Evolutionary conservation across 495 filamentous ascomycete genomes (phyloP), one percentile per base, ranked within the genome.

Genomic region (Aspergillus bridgeri): DNA sequence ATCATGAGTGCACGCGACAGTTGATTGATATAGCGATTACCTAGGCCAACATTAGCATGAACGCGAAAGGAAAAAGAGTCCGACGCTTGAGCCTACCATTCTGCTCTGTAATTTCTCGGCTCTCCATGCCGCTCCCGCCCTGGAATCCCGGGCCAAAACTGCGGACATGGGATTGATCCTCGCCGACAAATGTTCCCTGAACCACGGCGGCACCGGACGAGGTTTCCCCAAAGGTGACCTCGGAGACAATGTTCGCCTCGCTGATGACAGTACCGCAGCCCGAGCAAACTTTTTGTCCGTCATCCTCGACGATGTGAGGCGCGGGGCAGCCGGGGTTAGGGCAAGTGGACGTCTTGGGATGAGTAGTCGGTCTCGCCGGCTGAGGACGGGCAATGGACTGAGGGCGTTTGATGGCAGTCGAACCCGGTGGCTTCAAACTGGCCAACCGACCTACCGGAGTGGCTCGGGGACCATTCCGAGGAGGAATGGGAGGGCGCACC

Each of bases 141-240:
- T 79, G 78, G 58, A 82, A 81, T 9, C 79, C 78, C 1, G 78
- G 71, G 13, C 85, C 86, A 61, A 78, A 78, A 64, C 81, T 85
- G 50, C 79, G 79, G 21, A 84, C 85, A 74, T 85, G 81, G 27
- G 82, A 82, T 65, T 95, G 89, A 69, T 89, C 88, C 58, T 90
- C 90, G 42, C 86, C 89, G 51, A 98, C 83, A 75, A 85, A 92
- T 50, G 83, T 89, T 61, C 94, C 94, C 67, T 96, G 91, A 9
- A 96, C 89, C n/a, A 92, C 81, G 27, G 93, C 91, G 51, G 90
- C 92, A 62, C 94, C 94, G 22, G 82, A 82, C 0, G 86, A 79
- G 42, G 81, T 86, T 72, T 97, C 91, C 50, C 91, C 91, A 64
- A 97, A 98, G 5, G 84, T 85, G 51, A 98, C 82, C 65, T 98